These are phyloP conservation scores for Dictyostelium firmibasis DNA, from an alignment of 78 protist species.

Conservation along the genomic window DNA sequence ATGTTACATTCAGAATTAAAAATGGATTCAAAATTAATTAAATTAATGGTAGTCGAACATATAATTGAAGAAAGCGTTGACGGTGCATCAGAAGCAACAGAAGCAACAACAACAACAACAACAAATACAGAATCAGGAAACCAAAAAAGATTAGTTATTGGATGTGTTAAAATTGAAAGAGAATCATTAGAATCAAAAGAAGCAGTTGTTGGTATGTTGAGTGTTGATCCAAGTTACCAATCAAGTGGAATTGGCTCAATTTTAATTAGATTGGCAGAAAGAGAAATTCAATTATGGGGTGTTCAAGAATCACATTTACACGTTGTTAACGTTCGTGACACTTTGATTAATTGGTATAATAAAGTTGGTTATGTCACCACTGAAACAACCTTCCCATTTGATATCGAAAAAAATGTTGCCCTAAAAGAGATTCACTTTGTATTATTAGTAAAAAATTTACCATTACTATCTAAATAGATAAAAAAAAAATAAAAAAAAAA, in stretches of 20 bases:
- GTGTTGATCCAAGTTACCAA: constrained; percentile 48
- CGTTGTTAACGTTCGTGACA: constrained; percentile 5
- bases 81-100: neutral
- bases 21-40: neutral
- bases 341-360: constrained; percentile 23
- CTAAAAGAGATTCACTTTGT: neutral
- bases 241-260: constrained; percentile 28
- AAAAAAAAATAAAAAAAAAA: too few relatives aligned
- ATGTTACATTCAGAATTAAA: neutral
- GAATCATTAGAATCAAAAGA: neutral
- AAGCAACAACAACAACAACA: neutral
- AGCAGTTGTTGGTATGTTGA: constrained; percentile 53
- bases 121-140: neutral
- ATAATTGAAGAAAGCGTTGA: neutral
- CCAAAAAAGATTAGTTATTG: neutral
- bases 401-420: neutral
- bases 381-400: neutral
- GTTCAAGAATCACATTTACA: neutral
- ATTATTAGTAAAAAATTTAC: neutral
- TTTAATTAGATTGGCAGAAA: constrained; percentile 32
- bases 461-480: neutral
- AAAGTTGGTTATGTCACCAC: neutral
- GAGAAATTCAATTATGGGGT: neutral
- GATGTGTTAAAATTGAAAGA: constrained; percentile 60
- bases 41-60: constrained; percentile 5